Evolutionary conservation across 495 filamentous ascomycete species (phyloP).

Genomic region (Paragyromitra xinjiangensis): DNA sequence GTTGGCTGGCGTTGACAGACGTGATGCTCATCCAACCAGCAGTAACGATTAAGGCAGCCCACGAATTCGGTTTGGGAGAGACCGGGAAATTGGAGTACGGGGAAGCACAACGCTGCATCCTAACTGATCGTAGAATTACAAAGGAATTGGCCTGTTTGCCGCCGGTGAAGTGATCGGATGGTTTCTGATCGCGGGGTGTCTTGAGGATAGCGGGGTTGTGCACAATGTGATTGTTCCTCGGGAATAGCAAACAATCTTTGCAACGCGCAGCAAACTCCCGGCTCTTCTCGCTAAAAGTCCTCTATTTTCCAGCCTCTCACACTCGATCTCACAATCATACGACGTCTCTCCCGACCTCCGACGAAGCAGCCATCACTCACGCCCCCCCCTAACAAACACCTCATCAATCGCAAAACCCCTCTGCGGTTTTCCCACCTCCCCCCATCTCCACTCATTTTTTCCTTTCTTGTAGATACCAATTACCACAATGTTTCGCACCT

Average conservation of each 20-base stretch:
- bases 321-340: slow-evolving; percentile 48
- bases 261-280: slow-evolving; percentile 15
- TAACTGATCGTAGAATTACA: background rate
- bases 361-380: slow-evolving; percentile 2
- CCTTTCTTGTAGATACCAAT: slow-evolving; percentile 49
- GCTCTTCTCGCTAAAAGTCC: slow-evolving; percentile 35
- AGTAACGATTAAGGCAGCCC: background rate
- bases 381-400: slow-evolving; percentile 19
- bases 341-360: slow-evolving; percentile 35
- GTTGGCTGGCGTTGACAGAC: background rate
- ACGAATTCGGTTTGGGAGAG: background rate
- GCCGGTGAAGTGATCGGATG: slow-evolving; percentile 28
- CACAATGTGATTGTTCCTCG: slow-evolving; percentile 44
- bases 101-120: background rate
- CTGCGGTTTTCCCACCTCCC: slow-evolving; percentile 8
- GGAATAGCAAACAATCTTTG: slow-evolving; percentile 34
- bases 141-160: slow-evolving; percentile 23
- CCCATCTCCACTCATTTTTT: slow-evolving; percentile 51
- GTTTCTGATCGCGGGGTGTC: slow-evolving; percentile 21
- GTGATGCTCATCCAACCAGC: slow-evolving; percentile 25
- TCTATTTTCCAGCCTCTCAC: slow-evolving; percentile 29
- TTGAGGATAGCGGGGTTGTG: slow-evolving; percentile 36
- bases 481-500: slow-evolving; percentile 51
- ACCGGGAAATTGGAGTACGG: background rate
- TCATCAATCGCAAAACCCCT: slow-evolving; percentile 29